Evolutionary conservation across 192 early-diverging fungal species (phyloP).

Genomic region (Dissophora globulifera): DNA sequence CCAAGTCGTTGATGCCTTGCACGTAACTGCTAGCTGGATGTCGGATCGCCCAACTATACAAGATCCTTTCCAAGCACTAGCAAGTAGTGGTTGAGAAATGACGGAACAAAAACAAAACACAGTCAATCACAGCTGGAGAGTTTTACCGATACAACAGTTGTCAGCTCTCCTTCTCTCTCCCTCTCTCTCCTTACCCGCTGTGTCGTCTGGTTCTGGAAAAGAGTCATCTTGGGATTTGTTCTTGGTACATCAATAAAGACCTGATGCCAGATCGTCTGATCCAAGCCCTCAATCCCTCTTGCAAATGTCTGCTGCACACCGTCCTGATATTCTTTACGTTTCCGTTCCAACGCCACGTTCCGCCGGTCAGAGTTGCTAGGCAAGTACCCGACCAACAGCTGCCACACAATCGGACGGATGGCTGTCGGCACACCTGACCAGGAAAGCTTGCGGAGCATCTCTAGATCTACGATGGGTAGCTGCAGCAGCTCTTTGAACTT

Average conservation of each 20-base stretch:
- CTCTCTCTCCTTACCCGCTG: conserved; percentile 87
- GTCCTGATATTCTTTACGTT: conserved; percentile 94
- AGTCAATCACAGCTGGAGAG: too few relatives aligned
- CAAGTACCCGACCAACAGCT: conserved; percentile 91
- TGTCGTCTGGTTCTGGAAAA: conserved; percentile 85
- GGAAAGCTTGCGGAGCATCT: conserved; percentile 81
- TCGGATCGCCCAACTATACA: conserved; percentile 97
- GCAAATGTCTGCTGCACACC: conserved; percentile 85
- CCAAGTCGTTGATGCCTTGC: conserved; percentile 98
- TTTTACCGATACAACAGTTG: too few relatives aligned
- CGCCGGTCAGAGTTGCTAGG: conserved; percentile 90
- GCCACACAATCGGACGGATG: conserved; percentile 91
- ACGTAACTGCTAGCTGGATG: conserved; percentile 99
- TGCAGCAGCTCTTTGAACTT: conserved; percentile 63
- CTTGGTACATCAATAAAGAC: conserved; percentile 92
- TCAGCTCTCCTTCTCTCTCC: too few relatives aligned
- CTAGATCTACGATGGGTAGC: conserved; percentile 76
- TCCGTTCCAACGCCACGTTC: conserved; percentile 83
- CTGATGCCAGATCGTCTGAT: conserved; percentile 92
- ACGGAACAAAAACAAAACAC: not conserved
- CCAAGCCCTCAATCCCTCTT: conserved; percentile 79
- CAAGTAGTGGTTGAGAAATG: too few relatives aligned
- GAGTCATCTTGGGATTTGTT: conserved; percentile 84
- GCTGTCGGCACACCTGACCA: conserved; percentile 95
- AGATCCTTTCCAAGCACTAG: conserved; percentile 88